Conservation (phyloP, 2,329 filamentous ascomycete species). For the Orbilia quercus region DNA sequence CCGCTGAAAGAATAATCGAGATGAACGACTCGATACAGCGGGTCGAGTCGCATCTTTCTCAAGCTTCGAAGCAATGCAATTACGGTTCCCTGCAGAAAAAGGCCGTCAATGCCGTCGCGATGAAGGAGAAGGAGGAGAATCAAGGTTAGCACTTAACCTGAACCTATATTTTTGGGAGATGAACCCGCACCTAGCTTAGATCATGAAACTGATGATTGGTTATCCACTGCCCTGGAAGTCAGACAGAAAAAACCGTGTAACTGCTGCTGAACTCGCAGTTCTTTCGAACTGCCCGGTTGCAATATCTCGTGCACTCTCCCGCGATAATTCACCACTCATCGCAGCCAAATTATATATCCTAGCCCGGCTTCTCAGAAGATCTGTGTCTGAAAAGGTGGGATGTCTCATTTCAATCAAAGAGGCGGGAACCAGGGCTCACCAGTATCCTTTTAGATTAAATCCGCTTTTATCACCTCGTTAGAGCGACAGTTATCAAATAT, state of each 20-base stretch:
- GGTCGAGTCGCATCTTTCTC: constrained; percentile 69
- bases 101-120: constrained; percentile 63
- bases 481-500: constrained; percentile 68
- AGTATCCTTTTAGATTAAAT: constrained; percentile 69
- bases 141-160: constrained; percentile 59
- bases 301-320: constrained; percentile 68
- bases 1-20: constrained; percentile 74
- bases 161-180: constrained; percentile 59
- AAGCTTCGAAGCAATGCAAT: constrained; percentile 72
- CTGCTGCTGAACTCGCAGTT: constrained; percentile 70
- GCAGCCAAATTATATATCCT: constrained; percentile 67
- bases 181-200: background rate
- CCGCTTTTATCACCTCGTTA: constrained; percentile 69
- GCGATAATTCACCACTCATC: constrained; percentile 67
- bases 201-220: constrained; percentile 33
- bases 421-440: constrained; percentile 64
- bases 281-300: constrained; percentile 69
- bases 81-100: constrained; percentile 69
- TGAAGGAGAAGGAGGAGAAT: constrained; percentile 62
- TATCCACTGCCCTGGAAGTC: constrained; percentile 32
- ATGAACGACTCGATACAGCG: constrained; percentile 72
- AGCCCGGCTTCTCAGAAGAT: constrained; percentile 59
- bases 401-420: background rate
- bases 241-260: constrained; percentile 65
- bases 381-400: constrained; percentile 59